Percentiles rank a stretch among this genome's conserved stretches.
Evolutionary conservation across 805 yeast species (phyloP).

Genomic region (Cephaloascus albidus): DNA sequence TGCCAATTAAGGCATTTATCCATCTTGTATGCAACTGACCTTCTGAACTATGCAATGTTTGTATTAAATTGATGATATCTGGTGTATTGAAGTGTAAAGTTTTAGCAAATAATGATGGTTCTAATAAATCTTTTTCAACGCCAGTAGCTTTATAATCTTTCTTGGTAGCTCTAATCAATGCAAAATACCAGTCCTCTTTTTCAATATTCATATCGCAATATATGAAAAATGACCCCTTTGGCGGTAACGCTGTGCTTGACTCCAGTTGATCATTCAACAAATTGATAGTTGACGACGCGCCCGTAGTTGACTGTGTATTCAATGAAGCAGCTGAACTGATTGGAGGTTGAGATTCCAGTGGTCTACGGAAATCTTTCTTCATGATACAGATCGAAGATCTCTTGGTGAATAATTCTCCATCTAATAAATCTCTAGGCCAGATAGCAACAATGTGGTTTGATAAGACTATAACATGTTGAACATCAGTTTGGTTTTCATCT

Average conservation of each 20-base stretch:
- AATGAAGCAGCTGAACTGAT: conserved; percentile 16
- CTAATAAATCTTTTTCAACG: conserved; percentile 22
- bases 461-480: conserved; percentile 72
- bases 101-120: conserved; percentile 47
- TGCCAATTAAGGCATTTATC: conserved; percentile 82
- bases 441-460: conserved; percentile 61
- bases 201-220: conserved; percentile 72
- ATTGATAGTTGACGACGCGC: conserved; percentile 8
- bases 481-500: conserved; percentile 54
- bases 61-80: conserved; percentile 67
- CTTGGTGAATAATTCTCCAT: conserved; percentile 74
- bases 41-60: conserved; percentile 70
- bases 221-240: conserved; percentile 41
- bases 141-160: conserved; percentile 13
- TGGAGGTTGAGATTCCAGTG: conserved; percentile 15
- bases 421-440: conserved; percentile 77
- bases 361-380: conserved; percentile 26
- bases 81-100: conserved; percentile 64
- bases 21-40: conserved; percentile 80
- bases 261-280: conserved; percentile 9
- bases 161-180: conserved; percentile 70
- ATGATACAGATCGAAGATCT: conserved; percentile 71
- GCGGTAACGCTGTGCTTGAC: conserved; percentile 14
- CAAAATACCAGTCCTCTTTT: conserved; percentile 92
- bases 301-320: conserved; percentile 1